A percentile compares a stretch with the other conserved stretches of the same genome.
These are phyloP conservation scores for Blastocystis sp. DNA, from an alignment of 352 stramenopile species.

Conservation along the genomic window DNA sequence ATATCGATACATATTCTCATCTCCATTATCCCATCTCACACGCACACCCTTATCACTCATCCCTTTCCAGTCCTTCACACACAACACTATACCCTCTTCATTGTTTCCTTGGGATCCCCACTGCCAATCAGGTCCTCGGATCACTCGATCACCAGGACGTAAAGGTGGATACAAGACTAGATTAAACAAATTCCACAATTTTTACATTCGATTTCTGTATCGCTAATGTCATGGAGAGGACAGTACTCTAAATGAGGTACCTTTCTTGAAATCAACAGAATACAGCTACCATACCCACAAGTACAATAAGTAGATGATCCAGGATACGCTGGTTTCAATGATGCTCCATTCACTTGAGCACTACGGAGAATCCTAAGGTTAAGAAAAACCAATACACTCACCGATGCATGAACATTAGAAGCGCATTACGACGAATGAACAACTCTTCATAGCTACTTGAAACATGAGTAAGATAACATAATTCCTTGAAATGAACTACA, in stretches of 20 bases:
- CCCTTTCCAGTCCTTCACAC: conserved; percentile 65
- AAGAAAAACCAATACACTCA: background rate
- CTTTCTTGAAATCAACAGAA: background rate
- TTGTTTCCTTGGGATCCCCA: conserved; percentile 37
- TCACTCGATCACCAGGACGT: conserved; percentile 5
- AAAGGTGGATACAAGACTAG: conserved; percentile 62
- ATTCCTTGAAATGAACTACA: background rate
- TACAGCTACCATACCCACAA: conserved; percentile 1
- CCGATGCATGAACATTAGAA: conserved; percentile 66
- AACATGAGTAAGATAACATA: conserved; percentile 51
- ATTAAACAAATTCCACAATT: background rate
- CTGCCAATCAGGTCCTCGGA: conserved; percentile 61
- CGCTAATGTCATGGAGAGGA: conserved; percentile 53
- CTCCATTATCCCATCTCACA: conserved; percentile 54
- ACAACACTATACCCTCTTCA: conserved; percentile 25
- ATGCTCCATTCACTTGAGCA: conserved; percentile 50
- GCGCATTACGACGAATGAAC: conserved; percentile 58
- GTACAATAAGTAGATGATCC: conserved; percentile 57
- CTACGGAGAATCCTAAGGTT: conserved; percentile 45
- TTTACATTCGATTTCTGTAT: conserved; percentile 60
- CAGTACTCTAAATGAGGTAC: conserved; percentile 64
- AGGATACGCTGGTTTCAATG: conserved; percentile 51
- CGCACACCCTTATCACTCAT: conserved; percentile 39
- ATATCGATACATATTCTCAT: conserved; percentile 66
- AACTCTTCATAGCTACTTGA: conserved; percentile 62